These are phyloP conservation scores for Sugiyamaella neomexicana DNA, from an alignment of 1,139 yeast species.

Conservation along the genomic window DNA sequence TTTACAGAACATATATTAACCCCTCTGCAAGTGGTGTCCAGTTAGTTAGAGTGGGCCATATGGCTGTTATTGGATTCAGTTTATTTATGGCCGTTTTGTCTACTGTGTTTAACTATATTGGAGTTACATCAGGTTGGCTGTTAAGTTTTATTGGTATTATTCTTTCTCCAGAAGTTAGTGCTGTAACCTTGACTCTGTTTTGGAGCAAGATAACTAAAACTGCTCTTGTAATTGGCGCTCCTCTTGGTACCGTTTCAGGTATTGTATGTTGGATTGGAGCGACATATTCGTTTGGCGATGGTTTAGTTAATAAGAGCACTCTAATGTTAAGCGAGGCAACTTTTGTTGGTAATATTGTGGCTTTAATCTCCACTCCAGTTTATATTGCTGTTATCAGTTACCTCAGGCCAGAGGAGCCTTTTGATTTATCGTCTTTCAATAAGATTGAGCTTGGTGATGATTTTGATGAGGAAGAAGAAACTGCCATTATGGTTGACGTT, in stretches of 20 bases:
- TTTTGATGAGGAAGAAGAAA: constrained; percentile 39
- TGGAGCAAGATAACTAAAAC: constrained; percentile 60
- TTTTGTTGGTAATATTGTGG: constrained; percentile 81
- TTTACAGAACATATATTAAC: constrained; percentile 72
- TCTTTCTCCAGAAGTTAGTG: constrained; percentile 65
- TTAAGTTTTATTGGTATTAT: constrained; percentile 79
- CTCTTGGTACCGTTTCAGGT: constrained; percentile 48
- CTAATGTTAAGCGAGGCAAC: constrained; percentile 74
- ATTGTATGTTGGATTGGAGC: constrained; percentile 51
- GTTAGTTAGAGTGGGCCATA: constrained; percentile 65
- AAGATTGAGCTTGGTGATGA: constrained; percentile 60
- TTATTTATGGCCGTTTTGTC: constrained; percentile 75
- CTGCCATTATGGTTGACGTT: constrained; percentile 20
- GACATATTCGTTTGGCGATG: constrained; percentile 39
- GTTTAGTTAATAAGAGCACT: constrained; percentile 57
- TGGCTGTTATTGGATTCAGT: constrained; percentile 61
- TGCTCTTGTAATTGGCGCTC: constrained; percentile 47
- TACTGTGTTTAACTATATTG: constrained; percentile 76
- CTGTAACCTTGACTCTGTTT: constrained; percentile 63
- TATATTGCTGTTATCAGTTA: constrained; percentile 64
- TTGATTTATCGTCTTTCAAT: constrained; percentile 57
- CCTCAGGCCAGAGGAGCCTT: constrained; percentile 58
- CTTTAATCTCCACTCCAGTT: constrained; percentile 66
- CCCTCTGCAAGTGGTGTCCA: constrained; percentile 71
- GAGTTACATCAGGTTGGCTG: constrained; percentile 46